Evolutionary conservation across 345 rosid species (phyloP).

Genomic region (Corchorus capsularis): DNA sequence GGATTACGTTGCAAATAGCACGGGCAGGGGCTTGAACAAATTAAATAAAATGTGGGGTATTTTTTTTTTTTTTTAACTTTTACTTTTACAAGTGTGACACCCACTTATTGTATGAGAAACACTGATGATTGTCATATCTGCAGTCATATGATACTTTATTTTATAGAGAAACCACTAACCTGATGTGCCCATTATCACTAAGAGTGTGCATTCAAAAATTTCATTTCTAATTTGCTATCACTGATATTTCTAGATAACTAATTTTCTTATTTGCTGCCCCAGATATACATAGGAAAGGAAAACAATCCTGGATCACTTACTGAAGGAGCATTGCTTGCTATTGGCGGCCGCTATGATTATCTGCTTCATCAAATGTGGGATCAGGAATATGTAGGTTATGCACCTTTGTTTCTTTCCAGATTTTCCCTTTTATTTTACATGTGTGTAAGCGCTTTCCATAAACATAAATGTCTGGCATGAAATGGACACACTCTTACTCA

Average conservation of each 20-base stretch:
- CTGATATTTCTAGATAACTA: background rate
- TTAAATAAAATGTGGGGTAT: too few relatives aligned
- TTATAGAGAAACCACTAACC: background rate
- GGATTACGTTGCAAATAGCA: background rate
- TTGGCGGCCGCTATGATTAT: slow-evolving; percentile 93
- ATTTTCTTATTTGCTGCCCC: slow-evolving; percentile 20
- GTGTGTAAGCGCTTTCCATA: background rate
- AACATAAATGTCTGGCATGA: background rate
- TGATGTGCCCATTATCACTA: background rate
- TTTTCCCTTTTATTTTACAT: background rate
- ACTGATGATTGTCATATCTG: background rate
- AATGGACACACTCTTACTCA: background rate
- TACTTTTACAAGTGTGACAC: background rate
- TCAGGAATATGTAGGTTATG: slow-evolving; percentile 55
- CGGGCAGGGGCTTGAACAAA: background rate
- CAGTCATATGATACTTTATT: background rate
- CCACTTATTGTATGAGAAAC: background rate
- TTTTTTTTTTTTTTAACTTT: too few relatives aligned
- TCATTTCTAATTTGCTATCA: too few relatives aligned
- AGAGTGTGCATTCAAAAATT: too few relatives aligned
- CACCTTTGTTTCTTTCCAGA: slow-evolving; percentile 20
- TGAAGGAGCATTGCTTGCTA: slow-evolving; percentile 82
- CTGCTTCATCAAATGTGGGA: slow-evolving; percentile 80
- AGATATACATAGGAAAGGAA: slow-evolving; percentile 74
- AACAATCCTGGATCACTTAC: slow-evolving; percentile 63